Evolutionary conservation across 1,139 yeast genomes (phyloP).

Genomic region (Diutina sp.): DNA sequence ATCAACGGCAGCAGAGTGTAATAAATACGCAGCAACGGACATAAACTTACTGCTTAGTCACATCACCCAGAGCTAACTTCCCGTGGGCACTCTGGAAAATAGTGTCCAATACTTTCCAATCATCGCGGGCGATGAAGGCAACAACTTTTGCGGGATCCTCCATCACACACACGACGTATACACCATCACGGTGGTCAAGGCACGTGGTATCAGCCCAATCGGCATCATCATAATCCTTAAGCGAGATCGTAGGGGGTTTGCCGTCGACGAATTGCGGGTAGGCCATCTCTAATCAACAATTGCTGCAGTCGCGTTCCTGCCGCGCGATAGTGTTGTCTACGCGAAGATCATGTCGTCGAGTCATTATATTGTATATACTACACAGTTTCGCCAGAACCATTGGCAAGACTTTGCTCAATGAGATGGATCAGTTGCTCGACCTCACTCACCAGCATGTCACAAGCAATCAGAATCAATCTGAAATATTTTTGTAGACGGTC

Average conservation of each 20-base stretch:
- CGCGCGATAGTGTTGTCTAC: background rate
- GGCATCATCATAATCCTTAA: conserved; percentile 37
- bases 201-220: conserved; percentile 41
- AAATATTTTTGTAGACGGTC: conserved; percentile 31
- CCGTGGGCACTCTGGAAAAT: conserved; percentile 36
- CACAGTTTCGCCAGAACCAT: background rate
- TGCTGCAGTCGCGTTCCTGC: background rate
- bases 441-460: conserved; percentile 31
- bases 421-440: conserved; percentile 30
- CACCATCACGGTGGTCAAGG: conserved; percentile 24
- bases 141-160: conserved; percentile 29
- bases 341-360: background rate
- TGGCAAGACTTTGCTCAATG: conserved; percentile 24
- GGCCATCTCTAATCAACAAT: conserved; percentile 4
- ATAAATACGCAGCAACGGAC: background rate
- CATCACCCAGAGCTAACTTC: conserved; percentile 5
- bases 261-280: conserved; percentile 34
- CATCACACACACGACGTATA: conserved; percentile 35
- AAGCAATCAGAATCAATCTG: conserved; percentile 28
- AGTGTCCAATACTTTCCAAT: conserved; percentile 22
- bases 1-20: background rate
- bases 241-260: conserved; percentile 32
- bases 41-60: background rate
- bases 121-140: conserved; percentile 26
- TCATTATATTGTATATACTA: background rate